A percentile compares a stretch with the other conserved stretches of the same genome.
Evolutionary conservation across 192 early-diverging fungal species (phyloP).

Genomic region (Backusella parvicylindrica): DNA sequence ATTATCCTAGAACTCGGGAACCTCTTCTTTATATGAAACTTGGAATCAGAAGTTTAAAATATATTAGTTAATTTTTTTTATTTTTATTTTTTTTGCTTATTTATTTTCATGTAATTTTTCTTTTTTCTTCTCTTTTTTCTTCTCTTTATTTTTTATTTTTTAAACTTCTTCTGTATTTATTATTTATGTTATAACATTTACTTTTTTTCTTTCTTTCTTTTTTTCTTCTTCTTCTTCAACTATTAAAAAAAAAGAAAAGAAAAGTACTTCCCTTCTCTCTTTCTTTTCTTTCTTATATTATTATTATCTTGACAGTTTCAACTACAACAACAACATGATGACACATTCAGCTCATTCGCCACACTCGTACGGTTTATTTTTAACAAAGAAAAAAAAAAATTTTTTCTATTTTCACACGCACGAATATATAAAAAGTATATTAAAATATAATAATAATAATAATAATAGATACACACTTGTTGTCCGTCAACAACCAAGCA

Average conservation of each 20-base stretch:
- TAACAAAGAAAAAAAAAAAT: constrained; percentile 10
- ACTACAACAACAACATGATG: not conserved
- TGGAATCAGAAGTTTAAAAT: constrained; percentile 1
- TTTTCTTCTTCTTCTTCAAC: not conserved
- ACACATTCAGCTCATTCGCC: not conserved
- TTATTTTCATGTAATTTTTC: not conserved
- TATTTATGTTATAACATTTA: too few relatives aligned
- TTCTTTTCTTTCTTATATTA: not conserved
- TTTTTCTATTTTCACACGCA: not conserved
- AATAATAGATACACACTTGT: constrained; percentile 50
- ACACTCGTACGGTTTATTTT: not conserved
- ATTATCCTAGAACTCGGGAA: constrained; percentile 13
- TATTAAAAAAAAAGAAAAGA: not conserved
- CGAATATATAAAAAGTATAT: not conserved
- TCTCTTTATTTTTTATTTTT: not conserved
- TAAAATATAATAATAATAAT: not conserved
- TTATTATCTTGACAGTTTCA: not conserved
- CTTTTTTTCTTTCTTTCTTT: not conserved
- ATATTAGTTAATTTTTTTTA: not conserved
- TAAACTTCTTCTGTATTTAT: too few relatives aligned
- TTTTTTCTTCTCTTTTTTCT: not conserved
- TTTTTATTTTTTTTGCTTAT: not conserved
- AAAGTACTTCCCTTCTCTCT: not conserved
- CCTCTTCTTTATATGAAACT: not conserved
- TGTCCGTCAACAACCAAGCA: constrained; percentile 84